A percentile compares a stretch with the other conserved stretches of the same genome.
Evolutionary conservation across 139 green algal genomes (phyloP).

Genomic region (Closterium sp.): DNA sequence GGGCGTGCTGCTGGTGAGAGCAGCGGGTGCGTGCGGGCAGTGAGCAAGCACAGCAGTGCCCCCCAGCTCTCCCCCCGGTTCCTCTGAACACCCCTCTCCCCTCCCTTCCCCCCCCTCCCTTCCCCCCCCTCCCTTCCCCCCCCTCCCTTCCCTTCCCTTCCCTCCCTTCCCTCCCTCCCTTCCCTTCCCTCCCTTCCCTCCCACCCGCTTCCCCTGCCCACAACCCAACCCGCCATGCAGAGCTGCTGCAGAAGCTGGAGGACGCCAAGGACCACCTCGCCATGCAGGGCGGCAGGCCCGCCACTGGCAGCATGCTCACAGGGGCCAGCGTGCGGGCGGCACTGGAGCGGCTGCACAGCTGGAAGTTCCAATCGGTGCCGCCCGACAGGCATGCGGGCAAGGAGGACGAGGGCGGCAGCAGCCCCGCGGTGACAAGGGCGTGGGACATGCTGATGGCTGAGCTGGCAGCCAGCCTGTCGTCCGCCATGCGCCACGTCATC

Average conservation of each 20-base stretch:
- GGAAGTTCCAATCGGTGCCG: background rate
- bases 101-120: background rate
- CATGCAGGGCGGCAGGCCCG: background rate
- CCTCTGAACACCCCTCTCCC: background rate
- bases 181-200: background rate
- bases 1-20: no score
- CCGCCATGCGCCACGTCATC: constrained; percentile 64
- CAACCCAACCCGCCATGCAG: background rate
- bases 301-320: background rate
- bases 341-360: background rate
- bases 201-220: background rate
- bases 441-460: constrained; percentile 62
- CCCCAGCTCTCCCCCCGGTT: no score
- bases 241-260: constrained; percentile 33
- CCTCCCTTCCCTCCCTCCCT: background rate
- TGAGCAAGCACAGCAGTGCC: background rate
- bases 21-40: background rate
- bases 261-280: constrained; percentile 25
- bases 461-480: constrained; percentile 53
- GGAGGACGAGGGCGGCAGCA: background rate
- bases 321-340: background rate
- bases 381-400: no score
- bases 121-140: background rate
- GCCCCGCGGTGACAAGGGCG: background rate
- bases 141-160: background rate